Base-by-base conservation (phyloP, 1,284 basidiomycete species). In the Porodaedalea pini region DNA sequence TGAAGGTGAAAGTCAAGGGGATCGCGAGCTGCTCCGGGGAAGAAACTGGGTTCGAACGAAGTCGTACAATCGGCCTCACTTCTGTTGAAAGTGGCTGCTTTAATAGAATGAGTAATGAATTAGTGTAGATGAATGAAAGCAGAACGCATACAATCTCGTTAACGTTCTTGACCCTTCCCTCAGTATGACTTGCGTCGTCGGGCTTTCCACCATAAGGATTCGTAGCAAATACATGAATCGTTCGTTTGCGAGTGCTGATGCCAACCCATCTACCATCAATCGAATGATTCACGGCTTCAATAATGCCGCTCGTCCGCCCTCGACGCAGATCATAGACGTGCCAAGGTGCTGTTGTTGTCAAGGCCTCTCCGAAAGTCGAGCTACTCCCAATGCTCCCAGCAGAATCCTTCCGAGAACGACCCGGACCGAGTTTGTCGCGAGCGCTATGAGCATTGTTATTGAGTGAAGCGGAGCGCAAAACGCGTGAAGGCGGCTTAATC, bases 141-240 rank as follows among this genome's bases (percentile, higher is more conserved):
- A n/a, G 45, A 39, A 23, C 10, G 69, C 78, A 65, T 64, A 85
- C 86, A 57, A 79, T 64, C 51, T 77, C 75, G 6, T 70, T 68
- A 1, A 75, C 70, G 63, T 91, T 88, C 66, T 74, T 67, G 0
- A 89, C 81, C 65, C 72, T 75, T 2, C 78, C 77, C 34, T 79
- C 74, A 36, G 85, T 66, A 71, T 92, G 89, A 56, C 85, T 87
- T n/a, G 68, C 66, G 6, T 80, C 72, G 66, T 88, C 82, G 0
- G 87, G 76, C 51, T 74, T 75, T 2, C 92, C 90, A 0, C 90
- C 90, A 56, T 83, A 83, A 0, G 90, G 89, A 65, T 89, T 86
- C 19, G 87, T 75, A 7, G 88, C 81, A 67, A 90, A 94, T 0
- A 93, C 71, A 71, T 94, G 88, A 40, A 85, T 68, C 0, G 81